These are phyloP conservation scores for Chamaenerion angustifolium DNA, from an alignment of 345 rosid genomes.

Conservation along the genomic window DNA sequence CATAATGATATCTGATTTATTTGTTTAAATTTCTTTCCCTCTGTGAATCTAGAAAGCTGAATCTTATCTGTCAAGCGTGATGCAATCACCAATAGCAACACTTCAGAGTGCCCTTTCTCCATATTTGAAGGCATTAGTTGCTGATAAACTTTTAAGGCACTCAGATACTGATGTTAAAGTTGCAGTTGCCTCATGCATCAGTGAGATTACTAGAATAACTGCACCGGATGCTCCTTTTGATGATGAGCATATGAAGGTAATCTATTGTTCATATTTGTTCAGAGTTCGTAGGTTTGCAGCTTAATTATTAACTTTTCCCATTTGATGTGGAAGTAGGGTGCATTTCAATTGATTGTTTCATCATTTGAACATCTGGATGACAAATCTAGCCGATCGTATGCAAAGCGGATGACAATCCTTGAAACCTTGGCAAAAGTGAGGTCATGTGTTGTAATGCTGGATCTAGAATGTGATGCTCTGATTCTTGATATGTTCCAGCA, in stretches of 20 bases:
- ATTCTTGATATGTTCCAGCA: constrained; percentile 82
- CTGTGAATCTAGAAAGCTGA: constrained; percentile 48
- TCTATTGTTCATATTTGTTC: not conserved
- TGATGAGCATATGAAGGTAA: constrained; percentile 83
- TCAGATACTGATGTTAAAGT: constrained; percentile 61
- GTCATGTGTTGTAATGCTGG: constrained; percentile 96
- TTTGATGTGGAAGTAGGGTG: constrained; percentile 37
- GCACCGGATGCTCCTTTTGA: constrained; percentile 97
- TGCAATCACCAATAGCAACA: constrained; percentile 62
- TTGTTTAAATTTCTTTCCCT: not conserved
- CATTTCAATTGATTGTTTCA: constrained; percentile 80
- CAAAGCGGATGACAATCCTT: constrained; percentile 65
- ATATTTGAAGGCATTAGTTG: constrained; percentile 51
- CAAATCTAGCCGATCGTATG: constrained; percentile 52
- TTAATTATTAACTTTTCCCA: not conserved
- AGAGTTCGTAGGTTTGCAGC: not conserved
- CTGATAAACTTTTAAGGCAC: constrained; percentile 48
- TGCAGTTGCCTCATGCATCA: constrained; percentile 88
- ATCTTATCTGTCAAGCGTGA: constrained; percentile 49
- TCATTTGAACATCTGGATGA: constrained; percentile 62
- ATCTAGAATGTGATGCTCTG: constrained; percentile 83
- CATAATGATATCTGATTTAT: not conserved
- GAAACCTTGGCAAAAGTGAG: constrained; percentile 97
- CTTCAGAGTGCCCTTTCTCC: constrained; percentile 70
- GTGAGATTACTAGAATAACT: constrained; percentile 94